Percentiles rank a stretch among this genome's conserved stretches.
These are phyloP conservation scores for Salix brachista DNA, from an alignment of 345 rosid genomes.

Conservation along the genomic window DNA sequence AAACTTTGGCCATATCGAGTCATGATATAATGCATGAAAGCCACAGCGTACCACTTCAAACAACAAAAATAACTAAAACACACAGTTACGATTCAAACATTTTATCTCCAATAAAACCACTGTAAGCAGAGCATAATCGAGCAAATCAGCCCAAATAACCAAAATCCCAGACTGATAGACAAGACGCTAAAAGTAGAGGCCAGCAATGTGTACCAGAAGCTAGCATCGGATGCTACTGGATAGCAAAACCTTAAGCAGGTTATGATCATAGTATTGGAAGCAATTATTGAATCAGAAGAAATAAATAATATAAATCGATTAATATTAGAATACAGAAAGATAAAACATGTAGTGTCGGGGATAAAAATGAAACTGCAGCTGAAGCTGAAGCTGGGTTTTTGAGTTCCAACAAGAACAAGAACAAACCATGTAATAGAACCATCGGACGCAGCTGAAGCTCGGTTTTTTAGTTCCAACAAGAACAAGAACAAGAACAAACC, in stretches of 20 bases:
- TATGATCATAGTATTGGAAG: not conserved
- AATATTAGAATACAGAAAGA: not conserved
- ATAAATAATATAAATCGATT: not conserved
- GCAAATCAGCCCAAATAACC: not conserved
- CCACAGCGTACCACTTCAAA: not conserved
- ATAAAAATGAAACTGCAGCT: too few species aligned
- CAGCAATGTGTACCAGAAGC: not conserved
- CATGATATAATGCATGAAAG: not conserved
- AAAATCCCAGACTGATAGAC: not conserved
- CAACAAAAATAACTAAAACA: not conserved
- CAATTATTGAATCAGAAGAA: not conserved
- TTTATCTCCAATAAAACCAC: not conserved
- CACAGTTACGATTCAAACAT: not conserved
- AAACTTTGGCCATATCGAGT: slow-evolving; percentile 8
- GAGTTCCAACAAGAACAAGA: not conserved
- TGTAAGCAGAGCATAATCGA: not conserved
- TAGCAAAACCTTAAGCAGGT: not conserved
- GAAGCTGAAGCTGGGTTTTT: not conserved
- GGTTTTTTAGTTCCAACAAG: not conserved
- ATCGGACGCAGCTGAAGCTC: slow-evolving; percentile 32
- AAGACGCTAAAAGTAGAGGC: not conserved
- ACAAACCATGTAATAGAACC: slow-evolving; percentile 69
- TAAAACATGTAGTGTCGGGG: too few species aligned
- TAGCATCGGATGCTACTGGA: not conserved
- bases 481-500: slow-evolving; percentile 31